Conservation (phyloP, 768 basidiomycete genomes). For the Lactarius psammicola region DNA sequence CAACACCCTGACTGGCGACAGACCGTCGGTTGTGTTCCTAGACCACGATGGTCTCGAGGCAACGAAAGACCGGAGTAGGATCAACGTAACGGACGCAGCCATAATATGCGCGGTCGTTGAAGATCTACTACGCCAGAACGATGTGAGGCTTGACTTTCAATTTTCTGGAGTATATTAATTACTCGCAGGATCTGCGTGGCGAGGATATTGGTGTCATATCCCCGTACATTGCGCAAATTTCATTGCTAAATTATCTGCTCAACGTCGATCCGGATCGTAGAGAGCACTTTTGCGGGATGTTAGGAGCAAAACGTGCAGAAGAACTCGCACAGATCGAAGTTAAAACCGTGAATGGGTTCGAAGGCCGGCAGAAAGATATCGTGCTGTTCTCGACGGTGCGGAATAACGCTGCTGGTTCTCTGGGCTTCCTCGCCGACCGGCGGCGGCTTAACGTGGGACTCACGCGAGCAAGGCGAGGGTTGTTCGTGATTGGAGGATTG, state of each 20-base stretch:
- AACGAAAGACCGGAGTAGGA: constrained; percentile 63
- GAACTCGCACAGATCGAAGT: constrained; percentile 73
- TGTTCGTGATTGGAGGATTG: constrained; percentile 77
- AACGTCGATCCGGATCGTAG: constrained; percentile 52
- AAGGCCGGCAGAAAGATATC: constrained; percentile 90
- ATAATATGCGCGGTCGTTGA: constrained; percentile 79
- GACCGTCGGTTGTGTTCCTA: constrained; percentile 73
- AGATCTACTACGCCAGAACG: constrained; percentile 58
- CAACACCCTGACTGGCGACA: constrained; percentile 40
- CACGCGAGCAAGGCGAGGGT: constrained; percentile 82
- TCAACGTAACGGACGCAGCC: constrained; percentile 75
- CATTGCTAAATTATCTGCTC: constrained; percentile 65
- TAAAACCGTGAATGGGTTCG: constrained; percentile 93
- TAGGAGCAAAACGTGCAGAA: constrained; percentile 65
- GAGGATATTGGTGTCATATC: constrained; percentile 89
- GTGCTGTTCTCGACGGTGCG: constrained; percentile 91
- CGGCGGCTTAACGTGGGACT: constrained; percentile 87
- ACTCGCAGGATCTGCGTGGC: constrained; percentile 54
- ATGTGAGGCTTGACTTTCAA: constrained; percentile 3
- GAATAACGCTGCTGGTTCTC: constrained; percentile 70
- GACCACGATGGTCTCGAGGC: constrained; percentile 75
- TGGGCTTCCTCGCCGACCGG: constrained; percentile 88
- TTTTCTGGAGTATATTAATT: constrained; percentile 30
- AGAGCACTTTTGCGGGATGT: constrained; percentile 52
- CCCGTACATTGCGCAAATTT: constrained; percentile 87